Conservation (phyloP, 2,329 filamentous ascomycete genomes). For the Aspergillus pseudotamarii region DNA sequence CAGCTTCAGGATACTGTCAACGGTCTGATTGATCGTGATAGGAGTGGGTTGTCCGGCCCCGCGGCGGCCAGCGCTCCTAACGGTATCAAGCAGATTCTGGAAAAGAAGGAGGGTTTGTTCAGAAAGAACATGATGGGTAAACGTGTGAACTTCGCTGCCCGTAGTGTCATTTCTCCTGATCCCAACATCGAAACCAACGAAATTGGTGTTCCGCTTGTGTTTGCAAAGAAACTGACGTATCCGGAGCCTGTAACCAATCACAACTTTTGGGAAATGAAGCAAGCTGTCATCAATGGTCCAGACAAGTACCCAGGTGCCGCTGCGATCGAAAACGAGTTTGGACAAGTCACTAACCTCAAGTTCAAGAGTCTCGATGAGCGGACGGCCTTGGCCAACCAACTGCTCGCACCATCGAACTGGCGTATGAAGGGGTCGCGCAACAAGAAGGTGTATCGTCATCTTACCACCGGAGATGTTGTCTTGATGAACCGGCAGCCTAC, state of each 20-base stretch:
- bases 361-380: conserved; percentile 88
- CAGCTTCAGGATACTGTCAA: conserved; percentile 88
- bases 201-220: conserved; percentile 97
- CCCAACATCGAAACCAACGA: conserved; percentile 99
- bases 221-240: conserved; percentile 93
- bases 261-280: conserved; percentile 94
- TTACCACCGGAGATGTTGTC: conserved; percentile 95
- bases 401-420: conserved; percentile 80
- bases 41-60: conserved; percentile 78
- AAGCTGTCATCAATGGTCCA: conserved; percentile 92
- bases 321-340: conserved; percentile 94
- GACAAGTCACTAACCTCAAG: conserved; percentile 83
- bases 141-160: conserved; percentile 96
- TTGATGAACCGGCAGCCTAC: conserved; percentile 99
- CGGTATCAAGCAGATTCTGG: conserved; percentile 95
- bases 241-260: conserved; percentile 96
- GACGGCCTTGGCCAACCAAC: conserved; percentile 85
- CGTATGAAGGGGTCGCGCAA: conserved; percentile 75
- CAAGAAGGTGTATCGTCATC: conserved; percentile 95
- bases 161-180: conserved; percentile 96
- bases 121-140: conserved; percentile 99
- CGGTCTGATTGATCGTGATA: conserved; percentile 85
- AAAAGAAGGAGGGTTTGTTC: conserved; percentile 98
- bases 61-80: conserved; percentile 81
- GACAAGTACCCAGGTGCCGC: conserved; percentile 93